Evolutionary conservation across 202 grass and related monocot genomes (phyloP).

Genomic region (Zoysia matrella): DNA sequence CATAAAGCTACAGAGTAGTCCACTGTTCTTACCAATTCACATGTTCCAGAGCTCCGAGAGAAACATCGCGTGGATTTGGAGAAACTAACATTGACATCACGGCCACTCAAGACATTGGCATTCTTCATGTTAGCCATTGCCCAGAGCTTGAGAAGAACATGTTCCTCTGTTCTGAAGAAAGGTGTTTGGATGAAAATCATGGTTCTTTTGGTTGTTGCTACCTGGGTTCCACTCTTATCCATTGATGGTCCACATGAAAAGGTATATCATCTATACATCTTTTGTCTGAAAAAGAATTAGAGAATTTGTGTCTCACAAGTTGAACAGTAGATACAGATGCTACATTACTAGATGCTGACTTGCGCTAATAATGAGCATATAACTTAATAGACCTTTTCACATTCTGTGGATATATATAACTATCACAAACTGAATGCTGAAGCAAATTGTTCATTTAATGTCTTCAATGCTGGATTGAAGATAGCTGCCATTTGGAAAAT

Average conservation of each 20-base stretch:
- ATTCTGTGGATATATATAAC: conserved; percentile 12
- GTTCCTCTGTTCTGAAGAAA: conserved; percentile 63
- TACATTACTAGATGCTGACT: conserved; percentile 5
- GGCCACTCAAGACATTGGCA: conserved; percentile 64
- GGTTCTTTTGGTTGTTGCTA: conserved; percentile 46
- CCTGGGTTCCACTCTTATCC: conserved; percentile 49
- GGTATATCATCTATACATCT: conserved; percentile 40
- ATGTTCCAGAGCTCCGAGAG: conserved; percentile 60
- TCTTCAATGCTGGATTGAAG: background rate
- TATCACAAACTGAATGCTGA: conserved; percentile 15
- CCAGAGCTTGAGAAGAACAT: conserved; percentile 56
- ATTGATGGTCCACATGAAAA: conserved; percentile 72
- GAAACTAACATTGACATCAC: conserved; percentile 61
- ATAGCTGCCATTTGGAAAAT: conserved; percentile 26
- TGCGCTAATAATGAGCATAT: background rate
- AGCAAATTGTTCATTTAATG: background rate
- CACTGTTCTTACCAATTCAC: conserved; percentile 35
- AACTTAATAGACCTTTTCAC: conserved; percentile 30
- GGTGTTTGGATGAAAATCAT: conserved; percentile 52
- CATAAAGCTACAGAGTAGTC: conserved; percentile 1
- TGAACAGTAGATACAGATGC: background rate
- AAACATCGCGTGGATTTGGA: conserved; percentile 68
- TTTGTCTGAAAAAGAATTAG: conserved; percentile 19
- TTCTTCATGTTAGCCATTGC: conserved; percentile 68
- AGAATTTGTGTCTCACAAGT: conserved; percentile 1